Conservation (phyloP, 495 filamentous ascomycete genomes). For the Stereocaulon alpinum region DNA sequence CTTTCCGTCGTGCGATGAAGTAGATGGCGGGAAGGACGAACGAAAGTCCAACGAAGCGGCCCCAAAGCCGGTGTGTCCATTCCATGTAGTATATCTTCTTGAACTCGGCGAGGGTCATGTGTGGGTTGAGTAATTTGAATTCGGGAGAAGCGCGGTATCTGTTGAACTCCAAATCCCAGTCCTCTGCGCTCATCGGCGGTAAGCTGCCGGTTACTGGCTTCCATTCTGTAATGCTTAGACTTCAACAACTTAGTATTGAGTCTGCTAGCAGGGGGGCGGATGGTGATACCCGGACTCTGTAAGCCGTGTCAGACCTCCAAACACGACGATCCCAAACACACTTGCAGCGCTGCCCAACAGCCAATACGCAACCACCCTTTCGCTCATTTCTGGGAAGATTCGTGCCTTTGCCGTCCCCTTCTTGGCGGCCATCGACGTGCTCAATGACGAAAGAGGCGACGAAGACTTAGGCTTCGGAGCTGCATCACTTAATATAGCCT, state of each 20-base stretch:
- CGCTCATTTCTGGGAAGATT: constrained; percentile 62
- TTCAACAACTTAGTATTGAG: constrained; percentile 31
- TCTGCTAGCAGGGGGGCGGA: neutral
- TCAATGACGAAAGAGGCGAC: constrained; percentile 20
- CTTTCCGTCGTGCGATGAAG: constrained; percentile 73
- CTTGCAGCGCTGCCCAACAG: constrained; percentile 79
- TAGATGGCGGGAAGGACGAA: constrained; percentile 82
- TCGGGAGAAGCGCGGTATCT: constrained; percentile 88
- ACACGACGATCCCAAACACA: constrained; percentile 94
- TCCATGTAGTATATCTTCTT: constrained; percentile 99
- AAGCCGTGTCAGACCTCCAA: constrained; percentile 83
- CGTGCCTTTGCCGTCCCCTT: constrained; percentile 1
- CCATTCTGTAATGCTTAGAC: constrained; percentile 98
- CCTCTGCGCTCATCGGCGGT: constrained; percentile 62
- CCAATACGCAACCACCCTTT: constrained; percentile 79
- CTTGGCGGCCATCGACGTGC: neutral
- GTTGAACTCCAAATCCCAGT: constrained; percentile 86
- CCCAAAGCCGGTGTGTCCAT: constrained; percentile 94
- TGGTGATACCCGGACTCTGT: constrained; percentile 83
- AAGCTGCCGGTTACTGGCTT: constrained; percentile 86
- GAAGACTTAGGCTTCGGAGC: neutral
- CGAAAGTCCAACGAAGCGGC: constrained; percentile 79
- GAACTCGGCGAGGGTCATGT: constrained; percentile 87
- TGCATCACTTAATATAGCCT: neutral
- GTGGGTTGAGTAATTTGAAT: constrained; percentile 77